phyloP scores from a whole-genome alignment of 1,139 yeast genomes.

The Oligophagozyma castellii region DNA sequence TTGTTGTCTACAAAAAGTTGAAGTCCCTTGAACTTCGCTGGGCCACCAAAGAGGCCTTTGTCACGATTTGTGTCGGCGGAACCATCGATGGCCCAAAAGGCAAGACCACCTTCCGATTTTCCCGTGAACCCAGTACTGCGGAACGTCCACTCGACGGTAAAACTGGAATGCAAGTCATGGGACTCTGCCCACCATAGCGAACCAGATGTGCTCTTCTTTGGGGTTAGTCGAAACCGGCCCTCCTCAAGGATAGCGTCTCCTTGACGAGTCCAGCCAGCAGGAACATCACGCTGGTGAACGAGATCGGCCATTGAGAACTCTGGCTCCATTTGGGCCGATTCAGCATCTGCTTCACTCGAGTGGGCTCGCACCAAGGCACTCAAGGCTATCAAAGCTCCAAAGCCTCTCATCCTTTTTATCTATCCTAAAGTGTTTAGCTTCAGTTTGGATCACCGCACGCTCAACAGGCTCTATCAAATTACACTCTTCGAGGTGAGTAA shows the following conservation, averaged over 20 bases:
- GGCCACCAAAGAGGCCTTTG: slow-evolving; percentile 14
- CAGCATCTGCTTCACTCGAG: too few species aligned
- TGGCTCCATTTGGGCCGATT: too few species aligned
- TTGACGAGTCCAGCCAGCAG: slow-evolving; percentile 21
- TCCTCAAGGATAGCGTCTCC: slow-evolving; percentile 25
- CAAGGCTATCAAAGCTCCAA: too few species aligned
- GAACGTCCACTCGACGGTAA: slow-evolving; percentile 33
- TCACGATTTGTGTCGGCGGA: slow-evolving; percentile 14
- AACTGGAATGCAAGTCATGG: slow-evolving; percentile 14
- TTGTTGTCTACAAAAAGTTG: slow-evolving; percentile 39
- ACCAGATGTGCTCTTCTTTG: slow-evolving; percentile 29
- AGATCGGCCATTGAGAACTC: slow-evolving; percentile 27
- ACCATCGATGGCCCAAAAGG: slow-evolving; percentile 23
- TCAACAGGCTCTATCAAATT: too few species aligned
- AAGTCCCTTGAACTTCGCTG: slow-evolving; percentile 41
- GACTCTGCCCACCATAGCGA: slow-evolving; percentile 34
- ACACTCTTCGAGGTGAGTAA: too few species aligned
- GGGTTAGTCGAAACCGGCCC: slow-evolving; percentile 32
- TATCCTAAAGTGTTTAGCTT: too few species aligned
- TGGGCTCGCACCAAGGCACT: too few species aligned
- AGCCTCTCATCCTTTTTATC: too few species aligned
- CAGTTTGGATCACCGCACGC: too few species aligned
- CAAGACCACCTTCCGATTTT: slow-evolving; percentile 13
- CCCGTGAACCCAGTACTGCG: slow-evolving; percentile 3
- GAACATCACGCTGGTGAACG: slow-evolving; percentile 9